Evolutionary conservation across 78 protist genomes (phyloP).

Genomic region (Carpediemonas membranifera): DNA sequence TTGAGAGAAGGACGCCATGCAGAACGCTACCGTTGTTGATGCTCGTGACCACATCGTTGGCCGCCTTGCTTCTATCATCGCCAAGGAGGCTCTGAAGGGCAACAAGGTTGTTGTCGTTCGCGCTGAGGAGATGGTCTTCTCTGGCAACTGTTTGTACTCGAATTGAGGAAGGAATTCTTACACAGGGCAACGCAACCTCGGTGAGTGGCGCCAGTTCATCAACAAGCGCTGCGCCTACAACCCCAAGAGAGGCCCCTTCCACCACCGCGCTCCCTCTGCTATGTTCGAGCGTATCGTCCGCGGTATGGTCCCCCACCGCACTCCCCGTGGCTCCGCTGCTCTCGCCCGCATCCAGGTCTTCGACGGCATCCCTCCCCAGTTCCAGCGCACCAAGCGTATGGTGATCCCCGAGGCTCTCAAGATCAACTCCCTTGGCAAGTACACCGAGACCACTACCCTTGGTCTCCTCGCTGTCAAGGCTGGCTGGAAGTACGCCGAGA

Average conservation of each 20-base stretch:
- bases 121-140: slow-evolving; percentile 76
- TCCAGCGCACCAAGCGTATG: slow-evolving; percentile 73
- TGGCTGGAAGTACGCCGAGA: slow-evolving; percentile 85
- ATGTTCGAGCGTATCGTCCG: slow-evolving; percentile 82
- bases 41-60: slow-evolving; percentile 87
- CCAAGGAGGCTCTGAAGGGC: slow-evolving; percentile 89
- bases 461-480: slow-evolving; percentile 66
- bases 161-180: no score
- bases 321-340: slow-evolving; percentile 85
- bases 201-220: slow-evolving; percentile 60
- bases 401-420: slow-evolving; percentile 88
- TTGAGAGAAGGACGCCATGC: no score
- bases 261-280: slow-evolving; percentile 86
- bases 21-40: slow-evolving; percentile 67
- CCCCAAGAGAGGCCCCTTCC: slow-evolving; percentile 87
- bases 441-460: slow-evolving; percentile 69
- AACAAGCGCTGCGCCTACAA: slow-evolving; percentile 74
- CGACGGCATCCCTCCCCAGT: slow-evolving; percentile 93
- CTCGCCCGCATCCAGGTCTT: slow-evolving; percentile 63
- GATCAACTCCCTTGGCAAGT: slow-evolving; percentile 64
- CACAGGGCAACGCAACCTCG: not conserved
- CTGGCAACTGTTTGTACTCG: slow-evolving; percentile 65
- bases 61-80: slow-evolving; percentile 87
- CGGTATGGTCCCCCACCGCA: slow-evolving; percentile 98
- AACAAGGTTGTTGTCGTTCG: slow-evolving; percentile 54